Evolutionary conservation across 495 filamentous ascomycete species (phyloP).

Genomic region (Talaromyces proteolyticus): DNA sequence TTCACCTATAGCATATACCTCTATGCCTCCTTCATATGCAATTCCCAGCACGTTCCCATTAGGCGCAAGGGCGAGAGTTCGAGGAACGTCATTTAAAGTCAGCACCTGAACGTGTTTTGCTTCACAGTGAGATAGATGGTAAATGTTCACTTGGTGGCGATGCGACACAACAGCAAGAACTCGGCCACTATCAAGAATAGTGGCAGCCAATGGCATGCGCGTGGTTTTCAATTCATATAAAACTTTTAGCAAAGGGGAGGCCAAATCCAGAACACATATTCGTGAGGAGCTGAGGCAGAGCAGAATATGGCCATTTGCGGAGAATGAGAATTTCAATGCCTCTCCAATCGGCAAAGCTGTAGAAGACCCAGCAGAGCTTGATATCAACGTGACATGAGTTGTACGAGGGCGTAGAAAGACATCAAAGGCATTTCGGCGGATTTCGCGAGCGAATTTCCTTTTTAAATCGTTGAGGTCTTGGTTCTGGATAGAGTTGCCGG

Average conservation of each 20-base stretch:
- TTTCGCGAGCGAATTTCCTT: slow-evolving; percentile 59
- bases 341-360: slow-evolving; percentile 76
- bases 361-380: slow-evolving; percentile 75
- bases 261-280: slow-evolving; percentile 71
- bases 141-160: slow-evolving; percentile 77
- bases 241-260: slow-evolving; percentile 49
- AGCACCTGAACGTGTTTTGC: slow-evolving; percentile 64
- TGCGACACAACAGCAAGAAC: slow-evolving; percentile 74
- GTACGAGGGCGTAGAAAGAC: slow-evolving; percentile 64
- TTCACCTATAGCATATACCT: slow-evolving; percentile 70
- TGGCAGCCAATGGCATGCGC: slow-evolving; percentile 68
- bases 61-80: slow-evolving; percentile 74
- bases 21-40: slow-evolving; percentile 82
- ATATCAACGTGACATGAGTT: slow-evolving; percentile 72
- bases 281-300: slow-evolving; percentile 82
- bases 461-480: slow-evolving; percentile 57
- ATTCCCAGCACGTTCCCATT: slow-evolving; percentile 76
- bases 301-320: slow-evolving; percentile 64
- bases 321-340: slow-evolving; percentile 78
- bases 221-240: slow-evolving; percentile 75
- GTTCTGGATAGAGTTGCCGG: slow-evolving; percentile 35
- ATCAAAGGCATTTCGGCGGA: slow-evolving; percentile 76
- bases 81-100: slow-evolving; percentile 67
- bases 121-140: slow-evolving; percentile 56
- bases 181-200: slow-evolving; percentile 73